Percentiles rank a stretch among this genome's conserved stretches.
These are phyloP conservation scores for Akebia trifoliata DNA, from an alignment of 164 flowering plant genomes.

Conservation along the genomic window DNA sequence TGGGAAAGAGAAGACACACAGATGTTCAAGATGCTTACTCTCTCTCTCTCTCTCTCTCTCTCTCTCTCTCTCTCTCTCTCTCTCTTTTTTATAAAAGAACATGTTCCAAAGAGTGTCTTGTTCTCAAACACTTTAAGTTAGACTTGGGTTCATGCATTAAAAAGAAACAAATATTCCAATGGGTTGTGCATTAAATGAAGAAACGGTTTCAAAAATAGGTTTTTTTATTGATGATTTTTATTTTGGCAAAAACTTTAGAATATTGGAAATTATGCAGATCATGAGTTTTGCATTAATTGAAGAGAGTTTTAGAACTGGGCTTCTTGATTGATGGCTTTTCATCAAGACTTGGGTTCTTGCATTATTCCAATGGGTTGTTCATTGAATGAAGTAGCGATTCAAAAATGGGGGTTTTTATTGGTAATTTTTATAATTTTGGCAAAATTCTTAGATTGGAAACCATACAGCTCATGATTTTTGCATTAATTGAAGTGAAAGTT, in stretches of 20 bases:
- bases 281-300: no score
- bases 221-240: no score
- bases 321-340: no score
- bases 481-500: constrained; percentile 17
- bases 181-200: no score
- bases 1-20: constrained; percentile 11
- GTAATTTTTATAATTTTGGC: constrained; percentile 19
- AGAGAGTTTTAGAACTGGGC: no score
- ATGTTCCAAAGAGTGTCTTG: constrained; percentile 5
- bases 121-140: not conserved
- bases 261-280: no score
- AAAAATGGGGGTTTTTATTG: constrained; percentile 14
- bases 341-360: not conserved
- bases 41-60: constrained; percentile 9
- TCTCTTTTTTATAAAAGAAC: no score
- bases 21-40: constrained; percentile 10
- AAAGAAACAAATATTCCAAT: no score
- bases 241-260: no score
- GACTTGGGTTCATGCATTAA: no score
- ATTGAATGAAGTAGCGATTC: not conserved
- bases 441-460: constrained; percentile 11
- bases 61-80: not conserved
- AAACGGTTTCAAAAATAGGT: no score
- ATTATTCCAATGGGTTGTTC: constrained; percentile 3
- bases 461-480: constrained; percentile 4